Percentiles rank a stretch among this genome's conserved stretches.
Conservation (phyloP, 2,329 filamentous ascomycete species). For the Colletotrichum sp. region DNA sequence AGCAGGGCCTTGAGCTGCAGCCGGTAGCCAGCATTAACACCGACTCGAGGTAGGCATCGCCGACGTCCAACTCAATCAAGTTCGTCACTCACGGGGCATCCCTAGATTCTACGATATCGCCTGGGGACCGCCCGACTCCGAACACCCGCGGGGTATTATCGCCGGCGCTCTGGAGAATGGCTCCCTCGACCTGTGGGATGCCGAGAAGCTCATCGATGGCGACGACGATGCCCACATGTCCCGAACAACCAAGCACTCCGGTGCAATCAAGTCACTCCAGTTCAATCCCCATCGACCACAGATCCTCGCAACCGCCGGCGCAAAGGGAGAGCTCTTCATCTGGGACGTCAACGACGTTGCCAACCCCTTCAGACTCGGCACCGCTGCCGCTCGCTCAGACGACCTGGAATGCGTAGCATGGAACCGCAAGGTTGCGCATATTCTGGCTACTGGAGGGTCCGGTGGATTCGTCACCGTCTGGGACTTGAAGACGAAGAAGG, state of each 20-base stretch:
- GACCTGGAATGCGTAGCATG: slow-evolving; percentile 97
- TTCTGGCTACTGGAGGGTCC: slow-evolving; percentile 89
- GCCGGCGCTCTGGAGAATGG: slow-evolving; percentile 96
- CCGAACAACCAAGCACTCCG: slow-evolving; percentile 86
- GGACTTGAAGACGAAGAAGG: slow-evolving; percentile 98
- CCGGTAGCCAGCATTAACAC: slow-evolving; percentile 83
- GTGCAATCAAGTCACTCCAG: slow-evolving; percentile 90
- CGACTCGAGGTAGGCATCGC: slow-evolving; percentile 76
- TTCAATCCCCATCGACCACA: slow-evolving; percentile 95
- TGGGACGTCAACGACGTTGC: slow-evolving; percentile 91
- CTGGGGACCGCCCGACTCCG: slow-evolving; percentile 83
- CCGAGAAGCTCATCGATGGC: slow-evolving; percentile 66
- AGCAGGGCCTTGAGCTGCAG: slow-evolving; percentile 81
- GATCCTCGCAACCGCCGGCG: slow-evolving; percentile 88
- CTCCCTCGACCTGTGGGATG: slow-evolving; percentile 92
- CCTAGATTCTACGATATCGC: slow-evolving; percentile 94
- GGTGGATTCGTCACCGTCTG: slow-evolving; percentile 97
- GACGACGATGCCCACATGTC: slow-evolving; percentile 79
- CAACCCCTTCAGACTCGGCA: slow-evolving; percentile 88
- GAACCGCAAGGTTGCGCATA: slow-evolving; percentile 98
- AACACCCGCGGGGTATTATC: slow-evolving; percentile 85
- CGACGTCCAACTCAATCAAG: not conserved
- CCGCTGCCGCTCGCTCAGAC: slow-evolving; percentile 84
- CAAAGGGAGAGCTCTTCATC: slow-evolving; percentile 95
- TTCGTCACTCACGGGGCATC: not conserved